Evolutionary conservation across 306 rosid genomes (phyloP).

Genomic region (Vicia sativa): DNA sequence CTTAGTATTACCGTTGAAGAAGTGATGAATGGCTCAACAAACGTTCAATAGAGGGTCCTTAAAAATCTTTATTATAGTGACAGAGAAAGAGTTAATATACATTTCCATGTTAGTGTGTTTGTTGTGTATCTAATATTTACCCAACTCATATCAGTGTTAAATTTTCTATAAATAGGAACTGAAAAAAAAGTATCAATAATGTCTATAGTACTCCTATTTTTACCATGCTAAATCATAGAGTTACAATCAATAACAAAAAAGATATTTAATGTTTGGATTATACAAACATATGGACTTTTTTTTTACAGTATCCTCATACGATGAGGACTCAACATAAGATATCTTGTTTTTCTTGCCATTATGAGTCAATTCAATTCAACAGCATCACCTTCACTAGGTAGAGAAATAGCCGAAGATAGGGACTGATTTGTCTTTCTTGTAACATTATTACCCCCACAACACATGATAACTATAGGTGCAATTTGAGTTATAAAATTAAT

Average conservation of each 20-base stretch:
- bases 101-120: slow-evolving; percentile 26
- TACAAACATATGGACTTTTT: too few relatives aligned
- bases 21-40: slow-evolving; percentile 40
- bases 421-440: background rate
- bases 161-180: slow-evolving; percentile 21
- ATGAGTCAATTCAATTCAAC: background rate
- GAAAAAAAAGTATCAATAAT: slow-evolving; percentile 15
- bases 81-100: slow-evolving; percentile 36
- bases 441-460: too few relatives aligned
- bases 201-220: background rate
- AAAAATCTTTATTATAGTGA: slow-evolving; percentile 27
- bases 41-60: slow-evolving; percentile 30
- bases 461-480: too few relatives aligned
- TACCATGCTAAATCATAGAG: background rate
- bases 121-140: slow-evolving; percentile 32
- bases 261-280: too few relatives aligned
- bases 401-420: background rate
- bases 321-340: background rate
- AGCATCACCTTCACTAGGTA: background rate
- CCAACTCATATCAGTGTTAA: background rate
- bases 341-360: background rate
- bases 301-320: background rate
- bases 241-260: too few relatives aligned
- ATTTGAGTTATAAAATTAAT: too few relatives aligned
- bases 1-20: slow-evolving; percentile 35